Base-by-base conservation (phyloP, 1,284 basidiomycete genomes). In the Filobasidium uniguttulatum region DNA sequence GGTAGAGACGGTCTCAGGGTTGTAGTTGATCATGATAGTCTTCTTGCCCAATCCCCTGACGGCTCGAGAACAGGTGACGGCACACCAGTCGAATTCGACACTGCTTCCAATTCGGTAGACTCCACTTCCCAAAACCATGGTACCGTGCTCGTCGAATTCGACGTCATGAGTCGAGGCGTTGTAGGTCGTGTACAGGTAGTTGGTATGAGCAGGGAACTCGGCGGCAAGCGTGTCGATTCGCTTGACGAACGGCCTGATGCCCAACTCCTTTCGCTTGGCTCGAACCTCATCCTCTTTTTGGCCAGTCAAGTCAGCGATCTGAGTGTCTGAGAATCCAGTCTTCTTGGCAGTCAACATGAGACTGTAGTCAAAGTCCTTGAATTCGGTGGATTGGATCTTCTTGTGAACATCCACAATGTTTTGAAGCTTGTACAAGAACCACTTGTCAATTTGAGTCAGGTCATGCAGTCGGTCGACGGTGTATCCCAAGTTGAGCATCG, bases 1-100 rank as follows among this genome's bases (percentile, higher is more conserved):
- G 52, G 94, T 99, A 5, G 89, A 94, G 51, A 99, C 94, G 3
- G 94, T 99, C 73, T 99, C 94, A 15, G 93, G 94, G 72, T 98
- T 98, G 73, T 99, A 98, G 76, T 98, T 99, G 77, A 99, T 78
- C 93, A 98, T 98, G 73, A 98, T 83, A 37, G 94, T 97, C 73
- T 82, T 80, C 71, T 86, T 83, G 65, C 90, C 90, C 78, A 90
- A 84, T 56, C 83, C 80, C 57, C 91, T 77, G 57, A 98, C 79
- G 64, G 83, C 84, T 56, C 94, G 79, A 35, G 90, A 88, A 67
- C 91, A 97, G 3, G 91, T 97, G 46, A 98, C 94, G 28, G 94
- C 94, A 67, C 94, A 99, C 94, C 94, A 99, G 71, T 99, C 94
- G 68, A 99, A 99, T 74, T 99, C 94, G 65, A 99, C 94, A 56